Evolutionary conservation across 208 protist genomes (phyloP), one percentile per base, ranked within the genome.

Genomic region (Acanthamoeba healyi): DNA sequence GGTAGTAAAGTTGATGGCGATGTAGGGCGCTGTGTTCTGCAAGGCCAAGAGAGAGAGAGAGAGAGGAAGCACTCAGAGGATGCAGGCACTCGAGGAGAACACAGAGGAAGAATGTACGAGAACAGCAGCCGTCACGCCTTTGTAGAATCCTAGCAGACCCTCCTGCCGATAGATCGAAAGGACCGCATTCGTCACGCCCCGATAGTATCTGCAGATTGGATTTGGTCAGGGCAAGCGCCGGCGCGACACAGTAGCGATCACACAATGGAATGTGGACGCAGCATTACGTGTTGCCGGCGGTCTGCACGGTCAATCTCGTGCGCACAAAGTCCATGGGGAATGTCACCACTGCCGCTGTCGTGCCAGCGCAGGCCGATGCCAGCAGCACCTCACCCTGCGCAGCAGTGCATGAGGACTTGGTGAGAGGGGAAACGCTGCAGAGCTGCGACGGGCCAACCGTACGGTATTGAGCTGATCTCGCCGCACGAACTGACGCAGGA

Each of bases 281-380:
- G 26, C n/a, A 24, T 7, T 44, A 87, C 79, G 79, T 63, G 49
- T 40, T 29, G 46, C 9, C 4, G 19, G 46, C 19, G 17, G 79
- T 61, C 32, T 87, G 79, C 4, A 61, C 79, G 19, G 79, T 61
- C 26, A 87, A 97, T 38, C 98, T 91, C 15, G 98, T 98, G 14
- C 98, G 97, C 96, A 99, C 98, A 19, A 99, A 95, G 87, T 99
- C 98, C 10, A 99, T 96, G 15, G 98, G 98, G 94, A 99, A 99
- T 12, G 98, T 99, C 54, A 95, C 97, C 17, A 97, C 97, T 12
- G 97, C 98, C 42, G 98, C 97, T 0, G 98, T 99, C 44, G 98
- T 98, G 10, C 98, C 98, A 15, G 98, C 67, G 1, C 10, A 44
- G 15, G 67, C 67, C 24, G 67, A 77, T 4, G 67, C 67, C 19